These are phyloP conservation scores for Fonsecaea nubica DNA, from an alignment of 2,329 filamentous ascomycete genomes.

Conservation along the genomic window DNA sequence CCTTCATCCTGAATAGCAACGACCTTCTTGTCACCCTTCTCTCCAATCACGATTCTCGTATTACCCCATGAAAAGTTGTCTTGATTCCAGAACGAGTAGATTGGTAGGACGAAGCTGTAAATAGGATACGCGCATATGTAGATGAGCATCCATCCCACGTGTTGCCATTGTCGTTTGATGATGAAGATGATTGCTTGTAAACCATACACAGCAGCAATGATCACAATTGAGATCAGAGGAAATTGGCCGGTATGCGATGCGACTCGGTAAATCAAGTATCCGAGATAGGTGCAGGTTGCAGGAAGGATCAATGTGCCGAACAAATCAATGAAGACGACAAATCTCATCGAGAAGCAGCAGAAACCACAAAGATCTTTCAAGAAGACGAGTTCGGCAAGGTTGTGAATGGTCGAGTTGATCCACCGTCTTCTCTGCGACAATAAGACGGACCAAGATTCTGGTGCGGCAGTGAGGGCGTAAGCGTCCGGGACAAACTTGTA, in stretches of 20 bases:
- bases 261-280: constrained; percentile 82
- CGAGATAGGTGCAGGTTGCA: constrained; percentile 84
- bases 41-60: constrained; percentile 94
- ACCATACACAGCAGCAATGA: constrained; percentile 91
- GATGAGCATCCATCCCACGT: constrained; percentile 99
- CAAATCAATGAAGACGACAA: constrained; percentile 93
- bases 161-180: constrained; percentile 96
- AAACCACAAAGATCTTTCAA: constrained; percentile 96
- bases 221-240: constrained; percentile 83
- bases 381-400: constrained; percentile 86
- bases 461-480: constrained; percentile 90
- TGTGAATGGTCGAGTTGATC: constrained; percentile 99
- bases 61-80: constrained; percentile 99
- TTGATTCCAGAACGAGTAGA: constrained; percentile 99
- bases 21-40: constrained; percentile 89
- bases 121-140: constrained; percentile 95
- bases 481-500: constrained; percentile 97
- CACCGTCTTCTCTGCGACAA: constrained; percentile 97
- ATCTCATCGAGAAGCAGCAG: constrained; percentile 98
- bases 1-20: constrained; percentile 81
- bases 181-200: constrained; percentile 96
- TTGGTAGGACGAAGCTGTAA: constrained; percentile 85
- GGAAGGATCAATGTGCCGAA: constrained; percentile 91
- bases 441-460: constrained; percentile 90
- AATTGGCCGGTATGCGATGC: constrained; percentile 74